These are phyloP conservation scores for Pichia sp. DNA, from an alignment of 1,139 yeast genomes.

Conservation along the genomic window DNA sequence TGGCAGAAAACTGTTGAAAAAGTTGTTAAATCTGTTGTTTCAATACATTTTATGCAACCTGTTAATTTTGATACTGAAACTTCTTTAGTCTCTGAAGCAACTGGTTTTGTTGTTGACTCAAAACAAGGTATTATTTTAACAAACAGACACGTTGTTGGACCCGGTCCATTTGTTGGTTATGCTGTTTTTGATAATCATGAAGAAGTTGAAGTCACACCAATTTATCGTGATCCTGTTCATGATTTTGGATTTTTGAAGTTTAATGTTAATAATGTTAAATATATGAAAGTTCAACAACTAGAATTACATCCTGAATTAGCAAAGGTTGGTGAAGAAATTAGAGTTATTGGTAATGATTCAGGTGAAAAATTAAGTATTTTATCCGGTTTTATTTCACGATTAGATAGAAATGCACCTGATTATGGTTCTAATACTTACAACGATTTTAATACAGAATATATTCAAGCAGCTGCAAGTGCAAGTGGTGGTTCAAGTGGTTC, in stretches of 20 bases:
- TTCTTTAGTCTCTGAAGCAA: slow-evolving; percentile 80
- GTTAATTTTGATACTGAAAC: slow-evolving; percentile 81
- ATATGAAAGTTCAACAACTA: slow-evolving; percentile 63
- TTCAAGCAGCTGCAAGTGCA: slow-evolving; percentile 94
- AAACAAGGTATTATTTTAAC: slow-evolving; percentile 76
- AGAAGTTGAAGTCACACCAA: slow-evolving; percentile 80
- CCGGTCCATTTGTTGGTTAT: slow-evolving; percentile 88
- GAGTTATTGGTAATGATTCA: slow-evolving; percentile 95
- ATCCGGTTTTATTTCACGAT: slow-evolving; percentile 82
- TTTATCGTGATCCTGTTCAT: slow-evolving; percentile 79
- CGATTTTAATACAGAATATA: slow-evolving; percentile 92
- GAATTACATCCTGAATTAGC: slow-evolving; percentile 77
- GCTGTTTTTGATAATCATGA: slow-evolving; percentile 94
- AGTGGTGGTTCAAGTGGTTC: slow-evolving; percentile 96
- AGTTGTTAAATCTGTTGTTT: slow-evolving; percentile 82
- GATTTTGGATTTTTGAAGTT: slow-evolving; percentile 79
- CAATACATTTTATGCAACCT: slow-evolving; percentile 85
- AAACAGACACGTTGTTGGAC: slow-evolving; percentile 91
- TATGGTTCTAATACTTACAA: slow-evolving; percentile 86
- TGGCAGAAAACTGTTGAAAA: slow-evolving; percentile 83
- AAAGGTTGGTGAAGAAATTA: slow-evolving; percentile 80
- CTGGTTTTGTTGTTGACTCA: slow-evolving; percentile 92
- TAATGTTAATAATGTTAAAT: slow-evolving; percentile 63
- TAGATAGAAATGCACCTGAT: slow-evolving; percentile 93
- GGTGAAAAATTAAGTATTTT: slow-evolving; percentile 88